Evolutionary conservation across 306 rosid genomes (phyloP).

Genomic region (Castanea sativa): DNA sequence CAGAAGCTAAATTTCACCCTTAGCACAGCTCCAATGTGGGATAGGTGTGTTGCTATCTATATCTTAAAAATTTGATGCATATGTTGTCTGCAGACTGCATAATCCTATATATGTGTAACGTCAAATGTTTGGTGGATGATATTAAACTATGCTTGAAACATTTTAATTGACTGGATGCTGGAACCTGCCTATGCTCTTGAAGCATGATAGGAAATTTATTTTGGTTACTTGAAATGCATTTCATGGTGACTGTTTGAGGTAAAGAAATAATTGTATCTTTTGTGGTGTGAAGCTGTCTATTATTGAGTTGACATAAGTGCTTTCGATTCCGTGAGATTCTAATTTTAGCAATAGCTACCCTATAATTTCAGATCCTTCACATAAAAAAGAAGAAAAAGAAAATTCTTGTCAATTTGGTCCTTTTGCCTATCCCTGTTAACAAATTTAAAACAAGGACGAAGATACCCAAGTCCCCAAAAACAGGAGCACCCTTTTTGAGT

Average conservation of each 20-base stretch:
- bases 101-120: not conserved
- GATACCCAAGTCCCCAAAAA: too few species aligned
- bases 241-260: not conserved
- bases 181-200: not conserved
- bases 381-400: too few species aligned
- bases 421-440: too few species aligned
- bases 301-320: too few species aligned
- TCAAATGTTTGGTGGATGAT: not conserved
- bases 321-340: too few species aligned
- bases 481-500: not conserved
- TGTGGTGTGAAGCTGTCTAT: too few species aligned
- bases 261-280: not conserved
- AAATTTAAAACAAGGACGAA: too few species aligned
- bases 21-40: constrained; percentile 94
- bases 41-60: constrained; percentile 59
- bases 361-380: too few species aligned
- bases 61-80: not conserved
- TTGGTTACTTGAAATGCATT: not conserved
- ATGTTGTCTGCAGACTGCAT: not conserved
- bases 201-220: not conserved
- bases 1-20: constrained; percentile 69
- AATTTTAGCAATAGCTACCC: too few species aligned
- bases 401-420: too few species aligned
- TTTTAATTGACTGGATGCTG: not conserved
- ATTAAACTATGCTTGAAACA: not conserved